phyloP scores from a whole-genome alignment of 1,139 yeast species.

The Kurtzmaniella quercitrusa region DNA sequence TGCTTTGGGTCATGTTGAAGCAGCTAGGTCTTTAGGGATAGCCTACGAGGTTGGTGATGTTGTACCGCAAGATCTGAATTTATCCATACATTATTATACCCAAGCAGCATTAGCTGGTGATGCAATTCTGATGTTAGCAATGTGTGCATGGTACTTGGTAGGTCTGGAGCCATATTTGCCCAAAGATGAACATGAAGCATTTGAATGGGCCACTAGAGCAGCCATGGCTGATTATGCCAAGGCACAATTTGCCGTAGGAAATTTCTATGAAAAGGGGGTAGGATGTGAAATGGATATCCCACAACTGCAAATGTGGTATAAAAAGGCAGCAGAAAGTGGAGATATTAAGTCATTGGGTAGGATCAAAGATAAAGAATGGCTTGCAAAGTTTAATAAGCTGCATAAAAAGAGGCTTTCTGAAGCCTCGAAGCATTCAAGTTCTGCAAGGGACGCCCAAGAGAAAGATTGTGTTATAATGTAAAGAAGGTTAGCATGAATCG shows the following conservation, averaged over 20 bases:
- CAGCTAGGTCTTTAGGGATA: constrained; percentile 76
- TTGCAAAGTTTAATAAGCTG: constrained; percentile 26
- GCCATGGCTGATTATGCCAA: constrained; percentile 71
- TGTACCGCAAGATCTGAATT: constrained; percentile 76
- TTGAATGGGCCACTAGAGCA: constrained; percentile 90
- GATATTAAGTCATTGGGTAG: constrained; percentile 58
- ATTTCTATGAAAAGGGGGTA: constrained; percentile 81
- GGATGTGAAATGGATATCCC: constrained; percentile 64
- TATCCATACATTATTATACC: constrained; percentile 89
- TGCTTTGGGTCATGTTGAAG: constrained; percentile 76
- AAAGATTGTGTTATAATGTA: constrained; percentile 43
- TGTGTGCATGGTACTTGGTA: constrained; percentile 95
- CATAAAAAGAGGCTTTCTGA: constrained; percentile 19
- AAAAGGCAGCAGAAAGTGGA: constrained; percentile 68
- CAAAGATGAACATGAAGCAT: constrained; percentile 80
- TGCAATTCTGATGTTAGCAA: constrained; percentile 82
- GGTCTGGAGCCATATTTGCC: constrained; percentile 83
- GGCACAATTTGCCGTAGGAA: constrained; percentile 85
- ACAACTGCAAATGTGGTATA: constrained; percentile 72
- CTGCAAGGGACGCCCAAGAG: constrained; percentile 24
- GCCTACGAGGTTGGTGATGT: constrained; percentile 81
- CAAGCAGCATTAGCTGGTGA: constrained; percentile 89
- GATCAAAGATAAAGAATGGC: constrained; percentile 29
- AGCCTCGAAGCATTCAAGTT: constrained; percentile 1
- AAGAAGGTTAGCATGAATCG: background rate